These are phyloP conservation scores for Colletotrichum coccodes DNA, from an alignment of 2,329 filamentous ascomycete species.

Conservation along the genomic window DNA sequence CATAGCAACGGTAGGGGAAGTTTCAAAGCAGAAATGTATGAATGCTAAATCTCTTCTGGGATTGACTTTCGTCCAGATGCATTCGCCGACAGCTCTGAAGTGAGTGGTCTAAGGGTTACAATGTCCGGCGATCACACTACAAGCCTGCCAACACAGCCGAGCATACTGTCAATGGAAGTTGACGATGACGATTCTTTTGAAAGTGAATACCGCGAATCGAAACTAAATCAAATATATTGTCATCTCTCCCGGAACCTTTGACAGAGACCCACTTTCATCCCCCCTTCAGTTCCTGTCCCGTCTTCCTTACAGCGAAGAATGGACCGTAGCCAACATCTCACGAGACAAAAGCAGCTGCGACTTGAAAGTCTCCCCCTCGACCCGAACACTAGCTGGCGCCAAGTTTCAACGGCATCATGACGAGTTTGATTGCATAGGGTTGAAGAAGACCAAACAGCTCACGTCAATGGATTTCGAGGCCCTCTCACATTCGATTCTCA, in stretches of 20 bases:
- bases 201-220: constrained; percentile 37
- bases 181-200: constrained; percentile 34
- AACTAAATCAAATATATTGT: constrained; percentile 40
- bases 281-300: constrained; percentile 37
- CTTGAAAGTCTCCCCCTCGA: constrained; percentile 38
- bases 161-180: constrained; percentile 36
- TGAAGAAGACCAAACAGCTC: constrained; percentile 40
- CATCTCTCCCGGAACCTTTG: constrained; percentile 38
- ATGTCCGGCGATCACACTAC: constrained; percentile 34
- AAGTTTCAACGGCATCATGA: constrained; percentile 38
- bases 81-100: constrained; percentile 3
- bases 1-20: not conserved
- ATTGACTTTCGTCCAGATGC: not conserved
- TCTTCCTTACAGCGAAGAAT: constrained; percentile 39
- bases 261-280: constrained; percentile 38
- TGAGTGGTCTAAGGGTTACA: not conserved
- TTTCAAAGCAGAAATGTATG: not conserved
- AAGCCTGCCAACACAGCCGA: constrained; percentile 34
- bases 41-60: not conserved
- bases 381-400: constrained; percentile 35
- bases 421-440: constrained; percentile 37
- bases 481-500: constrained; percentile 34
- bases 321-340: constrained; percentile 39
- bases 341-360: constrained; percentile 38
- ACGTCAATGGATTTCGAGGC: constrained; percentile 40